Base-by-base conservation (phyloP, 306 rosid genomes). In the Herpetospermum pedunculosum region DNA sequence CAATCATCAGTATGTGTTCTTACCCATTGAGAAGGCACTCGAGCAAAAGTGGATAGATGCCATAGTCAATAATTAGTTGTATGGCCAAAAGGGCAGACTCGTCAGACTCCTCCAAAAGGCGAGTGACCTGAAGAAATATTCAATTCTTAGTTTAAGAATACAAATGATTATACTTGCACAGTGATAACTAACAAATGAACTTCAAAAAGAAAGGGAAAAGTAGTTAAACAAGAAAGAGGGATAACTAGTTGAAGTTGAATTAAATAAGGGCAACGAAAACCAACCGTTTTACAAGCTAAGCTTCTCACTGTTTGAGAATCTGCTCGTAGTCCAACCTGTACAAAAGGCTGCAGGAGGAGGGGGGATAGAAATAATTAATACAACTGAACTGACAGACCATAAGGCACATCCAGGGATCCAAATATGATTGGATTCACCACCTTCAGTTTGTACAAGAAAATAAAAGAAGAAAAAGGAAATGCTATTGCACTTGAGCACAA, bases 11-110 rank as follows among this genome's bases (percentile, higher is more conserved):
- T 29, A 26, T 16, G 21, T 58, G 29, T 75, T 77, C 87, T 86
- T 82, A 94, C 99, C 99, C 97, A 49, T 84, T 80, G 48, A 88
- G 55, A 68, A 94, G 90, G 80, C 95, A 91, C 85, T 91, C 91
- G 28, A 94, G 89, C 87, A 94, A 82, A 65, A 88, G 89, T 40
- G 96, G 89, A 84, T 89, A 91, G 65, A 94, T 68, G 78, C 78
- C 81, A 71, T 75, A 48, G 75, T 86, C 92, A 59, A 68, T 23
- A 76, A 94, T 80, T 73, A 89, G 88, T 79, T 43, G 80, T 73
- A 78, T 72, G 38, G 88, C 78, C 82, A 79, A 74, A 41, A 74
- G 47, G 49, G 71, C 6, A 55, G 79, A 81, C 59, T 74, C 81
- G 58, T 83, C 84, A 63, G 77, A 73, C 81, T 78, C 77, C 78